These are phyloP conservation scores for Fusarium azukiicola DNA, from an alignment of 2,329 filamentous ascomycete genomes.

Conservation along the genomic window DNA sequence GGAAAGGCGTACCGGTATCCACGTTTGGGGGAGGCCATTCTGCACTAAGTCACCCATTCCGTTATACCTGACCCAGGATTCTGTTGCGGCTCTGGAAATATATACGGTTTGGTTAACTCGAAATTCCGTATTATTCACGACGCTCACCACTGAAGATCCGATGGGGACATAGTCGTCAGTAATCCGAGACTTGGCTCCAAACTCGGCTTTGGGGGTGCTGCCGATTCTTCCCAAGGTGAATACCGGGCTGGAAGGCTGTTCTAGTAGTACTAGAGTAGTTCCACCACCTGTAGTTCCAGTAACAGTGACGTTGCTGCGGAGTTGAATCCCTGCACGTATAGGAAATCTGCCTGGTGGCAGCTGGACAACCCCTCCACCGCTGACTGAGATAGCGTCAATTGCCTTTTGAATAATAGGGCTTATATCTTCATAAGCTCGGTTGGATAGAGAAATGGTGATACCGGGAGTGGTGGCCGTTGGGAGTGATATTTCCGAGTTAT, in stretches of 20 bases:
- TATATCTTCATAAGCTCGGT: conserved; percentile 26
- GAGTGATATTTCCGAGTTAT: conserved; percentile 39
- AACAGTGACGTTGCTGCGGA: conserved; percentile 31
- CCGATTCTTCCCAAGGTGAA: conserved; percentile 38
- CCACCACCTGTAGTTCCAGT: background rate
- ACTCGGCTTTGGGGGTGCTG: background rate
- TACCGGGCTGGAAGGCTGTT: conserved; percentile 23
- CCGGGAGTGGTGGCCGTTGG: background rate
- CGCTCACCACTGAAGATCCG: conserved; percentile 26
- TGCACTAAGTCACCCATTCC: conserved; percentile 44
- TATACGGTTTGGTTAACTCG: conserved; percentile 38
- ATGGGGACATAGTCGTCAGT: conserved; percentile 46
- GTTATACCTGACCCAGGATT: conserved; percentile 40
- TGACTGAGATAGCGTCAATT: conserved; percentile 29
- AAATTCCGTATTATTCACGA: conserved; percentile 21
- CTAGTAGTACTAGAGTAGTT: conserved; percentile 27
- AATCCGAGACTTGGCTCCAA: conserved; percentile 34
- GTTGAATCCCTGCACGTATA: conserved; percentile 32
- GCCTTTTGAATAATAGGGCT: conserved; percentile 38
- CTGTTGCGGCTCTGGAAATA: conserved; percentile 34
- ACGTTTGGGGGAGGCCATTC: conserved; percentile 37
- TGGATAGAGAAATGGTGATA: conserved; percentile 7
- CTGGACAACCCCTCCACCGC: conserved; percentile 41
- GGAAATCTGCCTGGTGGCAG: conserved; percentile 36
- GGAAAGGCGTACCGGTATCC: conserved; percentile 36